A percentile compares a stretch with the other conserved stretches of the same genome.
Conservation (phyloP, 257 asterid species). For the Scutellaria barbata region DNA sequence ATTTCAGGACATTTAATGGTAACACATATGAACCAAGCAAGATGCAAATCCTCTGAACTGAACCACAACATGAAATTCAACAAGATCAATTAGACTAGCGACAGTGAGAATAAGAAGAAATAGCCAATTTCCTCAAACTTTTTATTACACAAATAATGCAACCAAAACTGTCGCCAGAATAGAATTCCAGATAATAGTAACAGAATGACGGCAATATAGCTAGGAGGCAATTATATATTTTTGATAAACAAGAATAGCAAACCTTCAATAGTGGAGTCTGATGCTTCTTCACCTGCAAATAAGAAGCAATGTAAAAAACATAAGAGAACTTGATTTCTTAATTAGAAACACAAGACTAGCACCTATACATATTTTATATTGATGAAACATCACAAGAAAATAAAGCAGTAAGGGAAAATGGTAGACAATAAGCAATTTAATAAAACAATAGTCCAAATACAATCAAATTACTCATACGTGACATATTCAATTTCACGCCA, state of each 20-base stretch:
- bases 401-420: slow-evolving; percentile 14
- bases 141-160: neutral
- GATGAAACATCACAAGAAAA: neutral
- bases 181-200: neutral
- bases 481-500: neutral
- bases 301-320: slow-evolving; percentile 29
- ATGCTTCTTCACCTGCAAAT: slow-evolving; percentile 77
- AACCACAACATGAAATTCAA: neutral
- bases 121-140: neutral
- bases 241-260: slow-evolving; percentile 33
- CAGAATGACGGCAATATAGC: neutral
- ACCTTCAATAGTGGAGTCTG: slow-evolving; percentile 91
- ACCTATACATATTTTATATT: neutral
- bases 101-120: neutral
- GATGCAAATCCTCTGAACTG: neutral
- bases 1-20: neutral
- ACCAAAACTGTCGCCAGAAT: neutral
- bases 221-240: slow-evolving; percentile 4
- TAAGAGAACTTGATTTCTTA: slow-evolving; percentile 33
- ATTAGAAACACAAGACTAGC: neutral
- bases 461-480: neutral
- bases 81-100: neutral
- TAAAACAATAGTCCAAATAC: neutral
- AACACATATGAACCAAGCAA: slow-evolving; percentile 13
- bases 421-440: neutral